Base-by-base conservation (phyloP, 2,329 filamentous ascomycete species). In the Venturia carpophila region DNA sequence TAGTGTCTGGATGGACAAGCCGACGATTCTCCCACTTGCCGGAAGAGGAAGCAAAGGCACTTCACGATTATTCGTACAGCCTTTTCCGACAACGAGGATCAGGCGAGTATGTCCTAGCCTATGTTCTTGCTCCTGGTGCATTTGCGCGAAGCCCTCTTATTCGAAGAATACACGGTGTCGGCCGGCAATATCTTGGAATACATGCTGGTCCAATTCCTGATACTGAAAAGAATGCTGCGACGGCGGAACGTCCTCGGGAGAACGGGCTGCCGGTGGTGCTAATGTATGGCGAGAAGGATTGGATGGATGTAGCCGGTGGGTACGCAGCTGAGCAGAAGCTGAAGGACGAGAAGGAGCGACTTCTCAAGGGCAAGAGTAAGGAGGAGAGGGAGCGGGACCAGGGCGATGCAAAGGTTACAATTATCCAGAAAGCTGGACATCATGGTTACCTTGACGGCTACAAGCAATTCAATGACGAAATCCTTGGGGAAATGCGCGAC, bases 261-360 rank as follows among this genome's bases (percentile, higher is more conserved):
- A 89, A 83, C 0, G 92, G 92, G 1, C 81, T 92, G 62, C 93
- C 94, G 0, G 80, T 97, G 41, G 84, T 97, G 10, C 84, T 99
- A 73, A 92, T 97, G 89, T 99, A 99, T 73, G 94, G 94, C 68
- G 92, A 97, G 71, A 87, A 94, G 72, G 94, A 99, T 79, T 99
- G 94, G 94, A 99, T 99, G 94, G 94, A 99, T 69, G 87, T 94
- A 10, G 86, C 86, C 0, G 94, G 92, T 37, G 94, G 94, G 0
- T 85, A 87, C 60, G 91, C 89, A 0, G 87, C 92, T 0, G 85
- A 89, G 72, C 85, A 92, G 76, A 92, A 89, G 74, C 83, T 97
- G 15, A 87, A 90, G 67, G 81, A 87, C 66, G 86, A 88, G 68
- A 84, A 83, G 68, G 76, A 78, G 34, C 83, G 84, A 62, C 80